These are phyloP conservation scores for Acer negundo DNA, from an alignment of 345 rosid species.

Conservation along the genomic window DNA sequence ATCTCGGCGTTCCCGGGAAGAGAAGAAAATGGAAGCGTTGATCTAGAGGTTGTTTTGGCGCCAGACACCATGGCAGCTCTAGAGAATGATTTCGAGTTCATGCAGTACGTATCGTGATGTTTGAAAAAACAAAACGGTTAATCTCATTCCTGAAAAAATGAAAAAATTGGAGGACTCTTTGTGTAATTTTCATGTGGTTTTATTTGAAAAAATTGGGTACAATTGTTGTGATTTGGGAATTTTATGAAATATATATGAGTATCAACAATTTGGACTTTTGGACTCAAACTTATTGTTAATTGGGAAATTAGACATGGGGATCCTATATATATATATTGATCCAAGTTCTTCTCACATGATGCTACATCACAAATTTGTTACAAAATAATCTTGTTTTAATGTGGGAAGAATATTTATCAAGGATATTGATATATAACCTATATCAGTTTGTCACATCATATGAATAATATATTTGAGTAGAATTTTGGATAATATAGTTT, in stretches of 20 bases:
- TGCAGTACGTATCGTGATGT: constrained; percentile 66
- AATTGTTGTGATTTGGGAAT: not conserved
- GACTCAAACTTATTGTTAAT: not conserved
- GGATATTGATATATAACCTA: no score
- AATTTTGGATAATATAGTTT: no score
- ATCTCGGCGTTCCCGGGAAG: constrained; percentile 88
- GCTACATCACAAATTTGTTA: no score
- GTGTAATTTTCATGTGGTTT: constrained; percentile 7
- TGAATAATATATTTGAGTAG: no score
- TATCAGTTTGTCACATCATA: no score
- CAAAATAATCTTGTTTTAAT: no score
- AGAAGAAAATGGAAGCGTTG: constrained; percentile 82
- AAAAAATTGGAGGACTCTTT: not conserved
- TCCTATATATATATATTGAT: no score
- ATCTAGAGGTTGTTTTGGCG: constrained; percentile 85
- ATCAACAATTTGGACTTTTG: not conserved
- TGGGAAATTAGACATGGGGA: not conserved
- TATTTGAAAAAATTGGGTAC: not conserved
- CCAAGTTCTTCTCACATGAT: no score
- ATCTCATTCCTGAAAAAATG: not conserved
- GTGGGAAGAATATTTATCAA: no score
- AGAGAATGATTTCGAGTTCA: constrained; percentile 70
- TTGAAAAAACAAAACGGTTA: not conserved
- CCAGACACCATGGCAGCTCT: constrained; percentile 70
- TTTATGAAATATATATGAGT: not conserved